phyloP scores from a whole-genome alignment of 495 filamentous ascomycete genomes.

The Tuber brumale region DNA sequence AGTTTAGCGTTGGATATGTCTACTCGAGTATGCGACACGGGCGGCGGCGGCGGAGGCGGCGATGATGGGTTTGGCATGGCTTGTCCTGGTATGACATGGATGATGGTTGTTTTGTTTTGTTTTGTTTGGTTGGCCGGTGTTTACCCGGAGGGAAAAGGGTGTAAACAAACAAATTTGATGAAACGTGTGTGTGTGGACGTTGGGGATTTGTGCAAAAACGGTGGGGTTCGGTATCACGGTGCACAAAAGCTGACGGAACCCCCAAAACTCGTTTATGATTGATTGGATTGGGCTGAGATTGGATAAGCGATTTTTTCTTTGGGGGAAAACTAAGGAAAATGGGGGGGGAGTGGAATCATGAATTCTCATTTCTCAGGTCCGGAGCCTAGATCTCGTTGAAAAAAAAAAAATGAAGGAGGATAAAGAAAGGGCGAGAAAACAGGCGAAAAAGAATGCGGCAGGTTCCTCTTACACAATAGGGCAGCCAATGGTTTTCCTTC shows the following conservation, averaged over 20 bases:
- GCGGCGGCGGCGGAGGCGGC: neutral
- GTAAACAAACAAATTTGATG: conserved; percentile 3
- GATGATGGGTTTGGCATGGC: neutral
- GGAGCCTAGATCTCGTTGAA: neutral
- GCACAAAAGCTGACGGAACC: neutral
- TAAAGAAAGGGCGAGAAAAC: neutral
- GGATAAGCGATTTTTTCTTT: neutral
- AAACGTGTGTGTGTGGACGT: neutral
- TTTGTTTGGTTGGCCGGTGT: neutral
- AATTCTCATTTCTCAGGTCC: neutral
- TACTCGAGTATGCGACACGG: conserved; percentile 3
- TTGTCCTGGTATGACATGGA: neutral
- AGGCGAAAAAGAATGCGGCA: neutral
- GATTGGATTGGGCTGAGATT: neutral
- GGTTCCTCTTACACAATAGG: neutral
- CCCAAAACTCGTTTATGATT: neutral
- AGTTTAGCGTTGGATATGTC: neutral
- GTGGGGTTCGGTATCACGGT: neutral
- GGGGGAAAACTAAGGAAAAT: neutral
- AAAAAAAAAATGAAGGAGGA: neutral
- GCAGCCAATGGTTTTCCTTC: neutral
- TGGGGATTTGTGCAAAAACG: neutral
- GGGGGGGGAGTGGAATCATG: neutral
- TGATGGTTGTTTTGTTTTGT: neutral
- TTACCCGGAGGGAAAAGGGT: neutral